Evolutionary conservation across 176 grass and related monocot genomes (phyloP), one percentile per base, ranked within the genome.

Genomic region (Hordeum vulgare): DNA sequence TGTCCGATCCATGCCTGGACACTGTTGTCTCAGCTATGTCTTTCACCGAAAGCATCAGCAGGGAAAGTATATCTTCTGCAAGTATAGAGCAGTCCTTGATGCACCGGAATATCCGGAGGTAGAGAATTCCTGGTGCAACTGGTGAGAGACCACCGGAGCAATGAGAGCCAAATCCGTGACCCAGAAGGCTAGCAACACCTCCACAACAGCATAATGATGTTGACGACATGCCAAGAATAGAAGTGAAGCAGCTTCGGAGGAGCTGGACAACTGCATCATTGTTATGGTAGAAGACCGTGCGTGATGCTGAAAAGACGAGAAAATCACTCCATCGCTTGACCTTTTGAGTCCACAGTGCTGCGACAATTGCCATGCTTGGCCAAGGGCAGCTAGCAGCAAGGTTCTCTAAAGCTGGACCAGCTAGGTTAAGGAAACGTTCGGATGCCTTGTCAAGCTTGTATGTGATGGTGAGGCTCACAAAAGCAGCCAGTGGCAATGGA

Each of bases 381-480:
- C 95, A 98, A 15, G 95, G 95, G 82, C 95, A 98, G 81, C 95
- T 98, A 67, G 90, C 95, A 21, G 95, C 92, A 51, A 98, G 95
- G 82, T 88, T 98, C 89, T 98, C 95, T 65, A 98, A 68, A 72
- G 95, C 90, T 51, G 95, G 95, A 83, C 95, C 95, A 47, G 92
- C 95, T 42, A 98, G 90, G 85, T 98, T 95, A 76, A 98, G 96
- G 80, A 98, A 98, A 80, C 91, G 76, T 74, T 98, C 92, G 6
- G 96, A 98, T 36, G 96, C 96, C 69, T 95, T 95, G 74, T 98
- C 96, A 79, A 98, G 96, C 78, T 98, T 98, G 78, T 98, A 98
- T 39, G 90, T 95, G 42, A 98, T 98, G 18, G 96, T 98, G 39
- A 98, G 96, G 82, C 96, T 98, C 59, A 93, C 96, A 68, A 98